Evolutionary conservation across 495 filamentous ascomycete species (phyloP).

Genomic region (Penicillium canariense): DNA sequence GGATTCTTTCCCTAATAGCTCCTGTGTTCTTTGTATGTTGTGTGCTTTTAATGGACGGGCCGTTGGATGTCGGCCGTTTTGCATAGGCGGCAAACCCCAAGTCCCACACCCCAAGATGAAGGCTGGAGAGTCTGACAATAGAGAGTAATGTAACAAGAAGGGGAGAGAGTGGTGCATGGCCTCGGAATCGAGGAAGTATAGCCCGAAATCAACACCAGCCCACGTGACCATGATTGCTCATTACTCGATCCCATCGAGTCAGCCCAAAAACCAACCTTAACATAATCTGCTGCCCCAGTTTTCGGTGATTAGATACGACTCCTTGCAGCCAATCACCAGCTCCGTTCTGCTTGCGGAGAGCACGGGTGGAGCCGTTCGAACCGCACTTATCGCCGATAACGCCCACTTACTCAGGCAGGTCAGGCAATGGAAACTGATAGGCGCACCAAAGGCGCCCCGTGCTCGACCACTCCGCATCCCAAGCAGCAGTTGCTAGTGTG

Average conservation of each 20-base stretch:
- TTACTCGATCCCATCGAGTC: constrained; percentile 49
- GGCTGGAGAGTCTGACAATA: too few relatives aligned
- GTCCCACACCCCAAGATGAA: too few relatives aligned
- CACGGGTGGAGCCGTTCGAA: constrained; percentile 14
- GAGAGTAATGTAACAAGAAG: too few relatives aligned
- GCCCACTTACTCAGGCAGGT: constrained; percentile 25
- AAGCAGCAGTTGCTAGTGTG: not conserved
- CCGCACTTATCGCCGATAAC: constrained; percentile 20
- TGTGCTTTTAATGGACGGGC: not conserved
- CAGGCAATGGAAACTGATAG: constrained; percentile 26
- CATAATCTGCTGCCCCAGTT: constrained; percentile 9
- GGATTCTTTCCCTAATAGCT: not conserved
- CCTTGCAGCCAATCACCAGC: constrained; percentile 8
- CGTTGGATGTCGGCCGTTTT: not conserved
- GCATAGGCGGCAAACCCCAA: too few relatives aligned
- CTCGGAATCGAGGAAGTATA: too few relatives aligned
- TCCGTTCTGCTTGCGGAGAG: constrained; percentile 17
- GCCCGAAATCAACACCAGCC: not conserved
- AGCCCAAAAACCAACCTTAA: constrained; percentile 13
- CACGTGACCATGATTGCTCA: constrained; percentile 21
- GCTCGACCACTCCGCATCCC: constrained; percentile 11
- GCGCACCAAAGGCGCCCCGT: not conserved
- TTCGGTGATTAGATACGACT: constrained; percentile 24
- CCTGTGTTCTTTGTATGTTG: not conserved
- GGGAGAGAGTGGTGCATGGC: too few relatives aligned